Base-by-base conservation (phyloP, 371 early-diverging fungal genomes). In the Saksenaea oblongispora region DNA sequence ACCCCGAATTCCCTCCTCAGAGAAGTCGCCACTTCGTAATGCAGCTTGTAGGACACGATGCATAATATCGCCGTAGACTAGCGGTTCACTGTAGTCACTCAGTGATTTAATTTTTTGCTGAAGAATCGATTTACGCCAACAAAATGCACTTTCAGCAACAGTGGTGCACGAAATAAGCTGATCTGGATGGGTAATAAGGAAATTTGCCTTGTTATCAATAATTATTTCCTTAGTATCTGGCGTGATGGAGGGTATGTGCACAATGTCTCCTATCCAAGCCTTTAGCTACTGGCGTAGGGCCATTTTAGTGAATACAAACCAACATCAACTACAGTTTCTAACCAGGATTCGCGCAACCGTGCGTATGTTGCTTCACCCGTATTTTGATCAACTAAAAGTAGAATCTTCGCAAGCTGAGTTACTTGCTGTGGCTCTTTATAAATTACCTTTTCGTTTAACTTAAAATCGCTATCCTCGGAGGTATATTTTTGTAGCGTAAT, bases 101-200 rank as follows among this genome's bases (percentile, higher is more conserved):
- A 83, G 55, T 1, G 74, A 71, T 11, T 80, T 73, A 2, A 91
- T 71, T 18, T 90, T 82, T 47, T 84, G 80, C 41, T 91, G 84
- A 1, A 97, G 72, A 8, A 95, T 85, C 0, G 94, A 85, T 47
- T 87, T 85, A 1, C 97, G 87, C 18, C 87, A 58, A 65, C 97
- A 97, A 0, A 73, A 55, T 56, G 88, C 89, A 27, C 89, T 87
- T 24, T 92, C 91, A 0, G 97, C 78, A 1, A 93, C 80, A 0
- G 83, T 75, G 1, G 97, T 93, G 18, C 89, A 84, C 0, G 94
- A 83, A 14, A 97, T 79, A 11, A 97, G 75, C 2, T 66, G 70
- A 60, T 97, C 97, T 0, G 97, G 97, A 54, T 92, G 87, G 13
- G 92, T 71, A 26, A 96, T 82, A 11, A 93, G 68, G 34, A 83